Conservation (phyloP, 352 stramenopile species). For the Elongisporangium senticosum region DNA sequence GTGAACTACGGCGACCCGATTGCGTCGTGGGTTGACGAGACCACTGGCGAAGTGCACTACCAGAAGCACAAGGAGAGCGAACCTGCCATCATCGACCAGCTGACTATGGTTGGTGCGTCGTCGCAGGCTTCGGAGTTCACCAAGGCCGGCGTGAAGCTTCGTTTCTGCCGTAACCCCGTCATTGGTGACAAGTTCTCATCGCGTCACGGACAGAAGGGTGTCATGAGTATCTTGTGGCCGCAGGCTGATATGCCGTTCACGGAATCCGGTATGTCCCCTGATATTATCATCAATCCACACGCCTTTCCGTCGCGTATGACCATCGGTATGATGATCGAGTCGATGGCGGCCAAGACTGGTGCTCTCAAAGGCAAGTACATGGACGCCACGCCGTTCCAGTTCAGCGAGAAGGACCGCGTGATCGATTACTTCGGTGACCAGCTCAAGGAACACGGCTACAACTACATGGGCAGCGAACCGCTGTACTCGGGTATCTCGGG, state of each 20-base stretch:
- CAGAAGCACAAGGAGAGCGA: slow-evolving; percentile 99
- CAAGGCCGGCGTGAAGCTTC: slow-evolving; percentile 94
- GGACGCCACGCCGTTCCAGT: slow-evolving; percentile 99
- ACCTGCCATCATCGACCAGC: slow-evolving; percentile 95
- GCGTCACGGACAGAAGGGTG: slow-evolving; percentile 99
- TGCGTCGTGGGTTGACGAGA: slow-evolving; percentile 95
- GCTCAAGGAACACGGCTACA: slow-evolving; percentile 93
- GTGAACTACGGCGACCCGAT: slow-evolving; percentile 95
- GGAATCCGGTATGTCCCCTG: slow-evolving; percentile 97
- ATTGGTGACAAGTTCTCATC: slow-evolving; percentile 99
- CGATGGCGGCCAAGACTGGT: slow-evolving; percentile 99
- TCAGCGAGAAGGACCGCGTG: slow-evolving; percentile 97
- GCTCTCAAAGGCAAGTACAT: slow-evolving; percentile 96
- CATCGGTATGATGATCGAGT: slow-evolving; percentile 95
- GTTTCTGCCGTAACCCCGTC: slow-evolving; percentile 98
- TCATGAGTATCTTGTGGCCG: slow-evolving; percentile 98
- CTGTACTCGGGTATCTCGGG: slow-evolving; percentile 99
- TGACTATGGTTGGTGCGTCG: slow-evolving; percentile 77
- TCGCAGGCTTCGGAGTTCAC: slow-evolving; percentile 71
- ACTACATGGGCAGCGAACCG: slow-evolving; percentile 99
- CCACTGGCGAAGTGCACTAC: slow-evolving; percentile 84
- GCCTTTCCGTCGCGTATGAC: slow-evolving; percentile 98
- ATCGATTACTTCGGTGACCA: slow-evolving; percentile 99
- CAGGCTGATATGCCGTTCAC: slow-evolving; percentile 99
- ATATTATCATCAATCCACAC: slow-evolving; percentile 99